Conservation (phyloP, 2,329 filamentous ascomycete species). For the Colletotrichum sublineola region DNA sequence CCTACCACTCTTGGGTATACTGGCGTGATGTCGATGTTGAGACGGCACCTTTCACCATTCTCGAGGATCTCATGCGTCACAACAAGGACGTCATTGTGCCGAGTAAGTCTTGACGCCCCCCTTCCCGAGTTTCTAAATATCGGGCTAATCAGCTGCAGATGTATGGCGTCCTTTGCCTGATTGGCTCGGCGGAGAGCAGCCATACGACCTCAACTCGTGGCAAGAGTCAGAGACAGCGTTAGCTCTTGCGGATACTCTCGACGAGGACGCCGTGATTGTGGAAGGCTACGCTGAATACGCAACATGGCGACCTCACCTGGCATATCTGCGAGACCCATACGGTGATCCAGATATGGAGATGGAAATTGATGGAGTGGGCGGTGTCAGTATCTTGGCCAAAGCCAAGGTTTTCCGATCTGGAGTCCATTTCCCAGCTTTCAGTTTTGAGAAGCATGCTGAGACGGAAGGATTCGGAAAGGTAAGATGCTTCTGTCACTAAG, state of each 20-base stretch:
- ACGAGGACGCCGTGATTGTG: constrained; percentile 98
- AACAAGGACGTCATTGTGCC: constrained; percentile 99
- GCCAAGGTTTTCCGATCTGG: constrained; percentile 94
- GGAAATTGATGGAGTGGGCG: constrained; percentile 98
- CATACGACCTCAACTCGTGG: constrained; percentile 99
- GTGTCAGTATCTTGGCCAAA: constrained; percentile 97
- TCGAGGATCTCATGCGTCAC: constrained; percentile 98
- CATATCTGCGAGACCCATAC: constrained; percentile 95
- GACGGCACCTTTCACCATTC: constrained; percentile 94
- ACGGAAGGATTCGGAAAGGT: constrained; percentile 99
- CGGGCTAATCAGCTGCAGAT: constrained; percentile 66
- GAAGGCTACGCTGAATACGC: constrained; percentile 99
- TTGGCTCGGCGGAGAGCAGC: constrained; percentile 98
- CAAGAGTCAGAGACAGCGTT: constrained; percentile 98
- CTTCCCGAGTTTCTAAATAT: too few species aligned
- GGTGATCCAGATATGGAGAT: constrained; percentile 99
- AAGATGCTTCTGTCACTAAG: constrained; percentile 45
- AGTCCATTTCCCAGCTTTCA: constrained; percentile 98
- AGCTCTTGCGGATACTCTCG: constrained; percentile 91
- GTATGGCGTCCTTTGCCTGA: constrained; percentile 99
- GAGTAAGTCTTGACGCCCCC: constrained; percentile 73
- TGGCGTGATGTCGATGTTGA: constrained; percentile 99
- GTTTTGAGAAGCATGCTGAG: constrained; percentile 98
- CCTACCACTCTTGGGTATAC: constrained; percentile 99
- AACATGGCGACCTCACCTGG: constrained; percentile 96